Percentiles rank a stretch among this genome's conserved stretches.
These are phyloP conservation scores for Fistulinella cinereoalba DNA, from an alignment of 1,284 basidiomycete species.

Conservation along the genomic window DNA sequence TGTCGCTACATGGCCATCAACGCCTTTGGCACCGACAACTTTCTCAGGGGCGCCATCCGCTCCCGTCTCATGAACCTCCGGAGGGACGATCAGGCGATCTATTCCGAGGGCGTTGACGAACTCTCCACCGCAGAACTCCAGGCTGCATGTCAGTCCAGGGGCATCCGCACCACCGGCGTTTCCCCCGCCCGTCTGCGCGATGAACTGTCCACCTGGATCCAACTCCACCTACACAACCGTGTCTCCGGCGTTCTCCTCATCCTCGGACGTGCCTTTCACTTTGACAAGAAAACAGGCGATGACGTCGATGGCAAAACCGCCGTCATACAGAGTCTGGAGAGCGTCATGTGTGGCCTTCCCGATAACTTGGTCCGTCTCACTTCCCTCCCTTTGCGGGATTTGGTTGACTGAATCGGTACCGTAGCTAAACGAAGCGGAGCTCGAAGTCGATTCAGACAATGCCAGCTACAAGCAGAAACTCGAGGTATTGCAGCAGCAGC, in stretches of 20 bases:
- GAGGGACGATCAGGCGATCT: slow-evolving; percentile 92
- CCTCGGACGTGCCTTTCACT: slow-evolving; percentile 92
- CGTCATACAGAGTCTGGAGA: slow-evolving; percentile 82
- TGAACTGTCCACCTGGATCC: slow-evolving; percentile 92
- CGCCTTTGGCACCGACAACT: slow-evolving; percentile 99
- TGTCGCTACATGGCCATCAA: slow-evolving; percentile 98
- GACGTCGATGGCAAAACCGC: slow-evolving; percentile 74
- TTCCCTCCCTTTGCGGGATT: background rate
- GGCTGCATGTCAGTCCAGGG: slow-evolving; percentile 91
- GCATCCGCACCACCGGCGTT: slow-evolving; percentile 84
- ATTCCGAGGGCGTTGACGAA: slow-evolving; percentile 85
- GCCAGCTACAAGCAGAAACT: slow-evolving; percentile 98
- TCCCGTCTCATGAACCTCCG: slow-evolving; percentile 81
- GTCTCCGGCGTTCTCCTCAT: slow-evolving; percentile 94
- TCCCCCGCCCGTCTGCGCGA: slow-evolving; percentile 84
- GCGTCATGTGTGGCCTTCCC: slow-evolving; percentile 89
- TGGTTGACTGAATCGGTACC: background rate
- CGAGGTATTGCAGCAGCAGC: slow-evolving; percentile 96
- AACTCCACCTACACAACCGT: slow-evolving; percentile 83
- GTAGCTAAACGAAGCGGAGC: slow-evolving; percentile 93
- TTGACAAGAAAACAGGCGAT: slow-evolving; percentile 73
- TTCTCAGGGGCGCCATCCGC: slow-evolving; percentile 92
- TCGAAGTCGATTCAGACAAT: slow-evolving; percentile 91
- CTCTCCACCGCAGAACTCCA: slow-evolving; percentile 91
- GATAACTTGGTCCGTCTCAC: slow-evolving; percentile 78